Base-by-base conservation (phyloP, 129 eudicot genomes). In the Flaveria sonorensis region DNA sequence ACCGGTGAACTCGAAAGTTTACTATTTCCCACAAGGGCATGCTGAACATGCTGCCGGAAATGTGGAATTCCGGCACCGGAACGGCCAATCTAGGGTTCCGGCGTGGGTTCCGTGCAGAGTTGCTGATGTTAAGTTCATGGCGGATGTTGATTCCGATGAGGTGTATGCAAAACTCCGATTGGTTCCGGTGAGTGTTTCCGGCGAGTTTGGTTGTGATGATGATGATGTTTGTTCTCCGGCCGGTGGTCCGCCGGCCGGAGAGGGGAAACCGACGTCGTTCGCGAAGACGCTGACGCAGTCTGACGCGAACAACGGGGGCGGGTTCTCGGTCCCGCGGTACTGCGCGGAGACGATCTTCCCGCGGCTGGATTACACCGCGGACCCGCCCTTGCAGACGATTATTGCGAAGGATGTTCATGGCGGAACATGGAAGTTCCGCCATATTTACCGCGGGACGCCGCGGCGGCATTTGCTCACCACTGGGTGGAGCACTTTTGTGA, bases 311-410 rank as follows among this genome's bases (percentile, higher is more conserved):
- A 94, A 94, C 76, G 99, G 99, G 26, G 99, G 99, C 52, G 99
- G 99, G 19, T 94, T 94, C 72, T 94, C 99, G 0, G 99, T 94
- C 46, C 99, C 99, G 1, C 78, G 99, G 52, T 91, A 94, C 53
- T 94, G 99, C 53, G 99, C 99, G 0, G 97, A 94, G 82, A 91
- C 99, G 0, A 94, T 94, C 50, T 94, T 94, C 47, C 99, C 99
- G 0, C 86, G 96, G 73, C 65, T 94, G 82, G 97, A 94, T 76
- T 91, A 91, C 76, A 82, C 96, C 0, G 94, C 93, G 7, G 97
- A 94, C 81, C 99, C 99, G 2, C 99, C 99, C 0, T 93, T 94
- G 11, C 99, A 94, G 81, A 91, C 88, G 20, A 89, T 94, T 23
- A 80, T 94, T 32, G 99, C 92, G 0, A 94, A 94, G 73, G 99